Conservation (phyloP, 2,329 filamentous ascomycete genomes). For the Huntiella bhutanensis region DNA sequence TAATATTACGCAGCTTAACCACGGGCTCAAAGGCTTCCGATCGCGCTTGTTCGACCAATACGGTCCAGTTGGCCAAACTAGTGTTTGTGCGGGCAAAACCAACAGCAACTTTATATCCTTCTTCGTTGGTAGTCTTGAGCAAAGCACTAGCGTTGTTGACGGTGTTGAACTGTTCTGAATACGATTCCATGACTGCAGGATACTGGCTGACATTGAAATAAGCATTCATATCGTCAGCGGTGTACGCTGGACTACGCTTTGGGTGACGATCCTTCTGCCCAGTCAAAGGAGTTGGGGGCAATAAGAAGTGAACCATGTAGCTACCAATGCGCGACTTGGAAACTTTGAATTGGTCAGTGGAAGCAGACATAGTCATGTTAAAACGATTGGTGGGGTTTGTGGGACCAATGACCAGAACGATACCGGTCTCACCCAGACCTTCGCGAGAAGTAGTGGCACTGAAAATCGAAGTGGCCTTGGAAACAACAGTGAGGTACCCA, state of each 20-base stretch:
- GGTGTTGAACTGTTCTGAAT: slow-evolving; percentile 28
- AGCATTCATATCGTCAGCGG: slow-evolving; percentile 11
- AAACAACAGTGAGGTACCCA: slow-evolving; percentile 69
- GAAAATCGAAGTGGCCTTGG: slow-evolving; percentile 46
- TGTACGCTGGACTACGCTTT: slow-evolving; percentile 18
- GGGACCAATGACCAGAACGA: slow-evolving; percentile 54
- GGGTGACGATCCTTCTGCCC: slow-evolving; percentile 30
- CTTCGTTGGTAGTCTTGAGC: slow-evolving; percentile 55
- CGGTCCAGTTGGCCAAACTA: slow-evolving; percentile 57
- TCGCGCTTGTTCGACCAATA: slow-evolving; percentile 60
- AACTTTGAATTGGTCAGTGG: slow-evolving; percentile 21
- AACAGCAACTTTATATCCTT: slow-evolving; percentile 50
- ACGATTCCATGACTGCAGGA: slow-evolving; percentile 41
- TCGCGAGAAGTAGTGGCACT: slow-evolving; percentile 43
- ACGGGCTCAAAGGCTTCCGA: slow-evolving; percentile 63
- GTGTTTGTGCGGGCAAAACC: slow-evolving; percentile 57
- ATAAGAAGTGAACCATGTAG: slow-evolving; percentile 34
- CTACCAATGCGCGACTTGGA: slow-evolving; percentile 11
- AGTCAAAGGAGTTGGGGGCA: slow-evolving; percentile 30
- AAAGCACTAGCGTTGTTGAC: slow-evolving; percentile 51
- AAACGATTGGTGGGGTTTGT: slow-evolving; percentile 47
- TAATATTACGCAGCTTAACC: slow-evolving; percentile 52
- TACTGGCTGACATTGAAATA: slow-evolving; percentile 42
- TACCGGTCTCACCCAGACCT: slow-evolving; percentile 50
- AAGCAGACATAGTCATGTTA: slow-evolving; percentile 28